These are phyloP conservation scores for Terfezia boudieri DNA, from an alignment of 495 filamentous ascomycete genomes.

Conservation along the genomic window DNA sequence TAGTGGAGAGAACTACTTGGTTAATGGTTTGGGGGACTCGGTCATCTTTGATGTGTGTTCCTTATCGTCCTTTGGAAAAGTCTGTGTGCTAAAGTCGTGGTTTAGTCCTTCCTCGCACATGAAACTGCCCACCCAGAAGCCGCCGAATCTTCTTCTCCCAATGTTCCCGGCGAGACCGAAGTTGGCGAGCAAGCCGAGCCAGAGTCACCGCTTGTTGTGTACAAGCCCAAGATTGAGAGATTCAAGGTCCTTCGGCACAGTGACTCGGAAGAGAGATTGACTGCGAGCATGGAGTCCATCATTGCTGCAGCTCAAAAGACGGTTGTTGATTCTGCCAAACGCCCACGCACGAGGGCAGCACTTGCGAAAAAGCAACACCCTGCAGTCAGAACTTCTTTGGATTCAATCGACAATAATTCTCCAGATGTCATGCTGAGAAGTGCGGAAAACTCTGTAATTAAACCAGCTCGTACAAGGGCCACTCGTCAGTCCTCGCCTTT, in stretches of 20 bases:
- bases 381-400: conserved; percentile 10
- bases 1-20: conserved; percentile 14
- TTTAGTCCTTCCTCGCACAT: too few species aligned
- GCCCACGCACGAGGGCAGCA: conserved; percentile 2
- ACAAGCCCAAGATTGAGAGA: conserved; percentile 1
- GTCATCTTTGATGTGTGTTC: conserved; percentile 8
- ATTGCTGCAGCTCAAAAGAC: conserved; percentile 4
- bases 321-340: conserved; percentile 1
- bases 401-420: conserved; percentile 9
- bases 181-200: background rate
- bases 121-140: too few species aligned
- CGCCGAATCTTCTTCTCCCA: background rate
- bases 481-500: conserved; percentile 10
- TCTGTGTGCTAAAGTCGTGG: too few species aligned
- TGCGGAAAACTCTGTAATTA: background rate
- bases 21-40: conserved; percentile 13
- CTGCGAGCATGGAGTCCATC: conserved; percentile 12
- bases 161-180: background rate
- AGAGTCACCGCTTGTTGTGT: background rate
- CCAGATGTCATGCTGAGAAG: conserved; percentile 3
- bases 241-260: conserved; percentile 9
- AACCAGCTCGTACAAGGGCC: conserved; percentile 7
- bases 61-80: background rate
- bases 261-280: conserved; percentile 13
- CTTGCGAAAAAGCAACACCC: conserved; percentile 9